Evolutionary conservation across 108 stramenopile genomes (phyloP).

Genomic region (Cyclotella atomus): DNA sequence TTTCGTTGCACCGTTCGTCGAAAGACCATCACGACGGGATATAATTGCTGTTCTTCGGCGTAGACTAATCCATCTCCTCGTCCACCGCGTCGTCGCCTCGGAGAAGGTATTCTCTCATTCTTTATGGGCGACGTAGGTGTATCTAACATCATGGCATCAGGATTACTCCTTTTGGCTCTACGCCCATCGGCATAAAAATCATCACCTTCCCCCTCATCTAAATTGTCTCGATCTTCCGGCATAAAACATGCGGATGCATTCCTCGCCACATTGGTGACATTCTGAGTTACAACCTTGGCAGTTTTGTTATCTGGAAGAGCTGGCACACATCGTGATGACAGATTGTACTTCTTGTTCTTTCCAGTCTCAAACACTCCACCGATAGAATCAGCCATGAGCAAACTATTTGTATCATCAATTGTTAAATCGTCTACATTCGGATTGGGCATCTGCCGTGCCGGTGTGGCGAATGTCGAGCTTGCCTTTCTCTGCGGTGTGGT

Average conservation of each 20-base stretch:
- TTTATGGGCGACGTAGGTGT: conserved; percentile 42
- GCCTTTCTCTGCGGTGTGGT: conserved; percentile 24
- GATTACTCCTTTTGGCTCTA: conserved; percentile 5
- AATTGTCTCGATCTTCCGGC: not conserved
- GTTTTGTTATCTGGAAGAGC: conserved; percentile 20
- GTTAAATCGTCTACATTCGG: conserved; percentile 31
- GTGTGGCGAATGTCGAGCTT: not conserved
- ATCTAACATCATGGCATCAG: conserved; percentile 9
- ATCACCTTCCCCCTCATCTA: conserved; percentile 18
- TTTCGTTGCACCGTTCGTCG: conserved; percentile 73
- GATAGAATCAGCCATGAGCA: conserved; percentile 34
- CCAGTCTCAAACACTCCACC: conserved; percentile 46
- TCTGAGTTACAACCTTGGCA: conserved; percentile 39
- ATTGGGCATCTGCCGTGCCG: not conserved
- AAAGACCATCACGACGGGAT: conserved; percentile 74
- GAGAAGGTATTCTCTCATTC: conserved; percentile 27
- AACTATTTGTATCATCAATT: conserved; percentile 34
- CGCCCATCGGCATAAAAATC: conserved; percentile 14
- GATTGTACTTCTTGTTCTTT: conserved; percentile 4
- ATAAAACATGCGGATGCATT: conserved; percentile 32
- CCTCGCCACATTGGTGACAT: conserved; percentile 43
- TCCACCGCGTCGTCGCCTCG: conserved; percentile 15
- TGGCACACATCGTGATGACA: conserved; percentile 30
- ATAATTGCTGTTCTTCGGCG: conserved; percentile 34
- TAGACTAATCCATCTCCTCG: conserved; percentile 12